Evolutionary conservation across 2,329 filamentous ascomycete genomes (phyloP).

Genomic region (Geoglossum cookeanum): DNA sequence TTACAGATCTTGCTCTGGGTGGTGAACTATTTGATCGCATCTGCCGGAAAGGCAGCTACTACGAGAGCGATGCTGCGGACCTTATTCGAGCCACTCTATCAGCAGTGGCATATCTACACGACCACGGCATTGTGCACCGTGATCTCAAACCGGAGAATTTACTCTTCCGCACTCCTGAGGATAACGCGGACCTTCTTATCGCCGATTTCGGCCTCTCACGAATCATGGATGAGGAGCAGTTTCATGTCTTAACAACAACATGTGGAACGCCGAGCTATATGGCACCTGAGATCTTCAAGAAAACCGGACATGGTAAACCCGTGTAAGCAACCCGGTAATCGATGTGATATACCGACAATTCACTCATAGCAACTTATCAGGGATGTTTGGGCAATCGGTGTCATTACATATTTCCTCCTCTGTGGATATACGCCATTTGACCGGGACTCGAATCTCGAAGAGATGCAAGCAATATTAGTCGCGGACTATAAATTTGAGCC

Average conservation of each 20-base stretch:
- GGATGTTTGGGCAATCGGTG: slow-evolving; percentile 93
- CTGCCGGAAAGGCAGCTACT: slow-evolving; percentile 95
- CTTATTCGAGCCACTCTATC: slow-evolving; percentile 87
- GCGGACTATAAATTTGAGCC: slow-evolving; percentile 95
- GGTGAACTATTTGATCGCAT: slow-evolving; percentile 97
- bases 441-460: slow-evolving; percentile 89
- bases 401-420: slow-evolving; percentile 96
- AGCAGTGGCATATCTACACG: slow-evolving; percentile 95
- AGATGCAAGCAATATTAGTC: slow-evolving; percentile 96
- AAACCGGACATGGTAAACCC: slow-evolving; percentile 91
- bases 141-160: slow-evolving; percentile 91
- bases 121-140: slow-evolving; percentile 95
- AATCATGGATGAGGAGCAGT: slow-evolving; percentile 98
- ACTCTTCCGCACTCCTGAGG: slow-evolving; percentile 88
- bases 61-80: slow-evolving; percentile 89
- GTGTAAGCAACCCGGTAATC: slow-evolving; percentile 34
- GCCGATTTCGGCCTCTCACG: slow-evolving; percentile 89
- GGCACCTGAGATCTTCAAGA: slow-evolving; percentile 98
- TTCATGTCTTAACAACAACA: slow-evolving; percentile 92
- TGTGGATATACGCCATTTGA: slow-evolving; percentile 98
- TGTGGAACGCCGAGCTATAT: slow-evolving; percentile 97
- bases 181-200: slow-evolving; percentile 91
- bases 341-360: too few relatives aligned
- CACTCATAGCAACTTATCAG: slow-evolving; percentile 18
- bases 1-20: slow-evolving; percentile 88